A percentile compares a stretch with the other conserved stretches of the same genome.
Conservation (phyloP, 805 yeast genomes). For the Aciculoconidium aculeatum region DNA sequence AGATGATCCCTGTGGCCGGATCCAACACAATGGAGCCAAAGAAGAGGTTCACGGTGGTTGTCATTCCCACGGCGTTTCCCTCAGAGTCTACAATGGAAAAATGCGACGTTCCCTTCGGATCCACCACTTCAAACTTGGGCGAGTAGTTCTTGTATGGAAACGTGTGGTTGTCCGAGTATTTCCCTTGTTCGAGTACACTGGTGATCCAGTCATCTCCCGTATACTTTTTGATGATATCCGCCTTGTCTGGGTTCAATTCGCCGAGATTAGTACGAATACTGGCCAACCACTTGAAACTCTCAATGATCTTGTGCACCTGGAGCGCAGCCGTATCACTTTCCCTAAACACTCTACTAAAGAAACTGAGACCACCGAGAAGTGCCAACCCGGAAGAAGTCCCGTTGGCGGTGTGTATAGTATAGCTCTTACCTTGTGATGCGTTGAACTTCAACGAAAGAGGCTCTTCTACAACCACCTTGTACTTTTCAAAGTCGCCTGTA, state of each 20-base stretch:
- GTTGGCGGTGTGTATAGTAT: slow-evolving; percentile 39
- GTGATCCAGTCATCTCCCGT: slow-evolving; percentile 54
- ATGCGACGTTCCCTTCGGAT: slow-evolving; percentile 91
- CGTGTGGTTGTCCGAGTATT: slow-evolving; percentile 54
- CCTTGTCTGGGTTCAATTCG: slow-evolving; percentile 39
- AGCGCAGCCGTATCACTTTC: slow-evolving; percentile 17
- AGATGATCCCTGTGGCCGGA: slow-evolving; percentile 69
- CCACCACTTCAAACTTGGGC: slow-evolving; percentile 70
- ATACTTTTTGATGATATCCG: slow-evolving; percentile 34
- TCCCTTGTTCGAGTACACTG: slow-evolving; percentile 31
- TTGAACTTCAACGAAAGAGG: slow-evolving; percentile 17
- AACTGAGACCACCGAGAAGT: slow-evolving; percentile 63
- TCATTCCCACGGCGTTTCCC: slow-evolving; percentile 78
- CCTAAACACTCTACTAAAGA: slow-evolving; percentile 40
- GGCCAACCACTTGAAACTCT: slow-evolving; percentile 92
- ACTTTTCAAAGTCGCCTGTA: slow-evolving; percentile 59
- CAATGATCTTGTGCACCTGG: slow-evolving; percentile 65
- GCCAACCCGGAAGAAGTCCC: slow-evolving; percentile 88
- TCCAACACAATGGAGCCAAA: slow-evolving; percentile 86
- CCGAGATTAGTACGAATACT: slow-evolving; percentile 84
- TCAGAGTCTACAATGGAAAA: slow-evolving; percentile 69
- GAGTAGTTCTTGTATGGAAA: slow-evolving; percentile 65
- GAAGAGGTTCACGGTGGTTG: slow-evolving; percentile 78
- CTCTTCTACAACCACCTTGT: slow-evolving; percentile 44
- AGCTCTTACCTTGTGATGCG: slow-evolving; percentile 11